These are phyloP conservation scores for Coemansia sp. DNA, from an alignment of 192 early-diverging fungal species.

Conservation along the genomic window DNA sequence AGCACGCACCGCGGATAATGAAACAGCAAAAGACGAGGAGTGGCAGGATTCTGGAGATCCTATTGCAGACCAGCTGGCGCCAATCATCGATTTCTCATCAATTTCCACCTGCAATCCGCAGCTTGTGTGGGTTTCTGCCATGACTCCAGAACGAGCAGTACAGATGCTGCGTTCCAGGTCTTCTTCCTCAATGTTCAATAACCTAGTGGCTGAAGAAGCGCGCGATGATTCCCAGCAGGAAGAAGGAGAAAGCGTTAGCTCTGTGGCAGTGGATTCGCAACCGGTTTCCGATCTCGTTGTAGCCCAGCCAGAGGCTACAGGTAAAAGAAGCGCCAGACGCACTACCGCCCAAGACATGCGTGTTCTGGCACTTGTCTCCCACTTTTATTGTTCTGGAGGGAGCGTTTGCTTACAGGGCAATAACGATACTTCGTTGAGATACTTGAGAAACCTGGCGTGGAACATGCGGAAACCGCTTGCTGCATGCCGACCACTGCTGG, in stretches of 20 bases:
- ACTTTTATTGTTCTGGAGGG: constrained; percentile 60
- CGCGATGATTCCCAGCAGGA: constrained; percentile 3
- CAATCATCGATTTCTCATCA: constrained; percentile 53
- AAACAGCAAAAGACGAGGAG: neutral
- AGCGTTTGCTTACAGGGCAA: neutral
- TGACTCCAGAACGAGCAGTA: constrained; percentile 28
- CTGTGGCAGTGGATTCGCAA: neutral
- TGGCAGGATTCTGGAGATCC: neutral
- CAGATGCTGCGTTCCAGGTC: constrained; percentile 16
- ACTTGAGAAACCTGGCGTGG: constrained; percentile 40
- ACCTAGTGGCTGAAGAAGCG: neutral
- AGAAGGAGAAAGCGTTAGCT: neutral
- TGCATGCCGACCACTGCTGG: constrained; percentile 57
- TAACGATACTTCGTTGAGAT: neutral
- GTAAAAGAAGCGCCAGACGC: constrained; percentile 49
- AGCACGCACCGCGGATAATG: neutral
- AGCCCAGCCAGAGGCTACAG: constrained; percentile 7
- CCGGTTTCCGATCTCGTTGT: neutral
- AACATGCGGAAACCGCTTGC: constrained; percentile 59
- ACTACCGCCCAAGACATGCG: constrained; percentile 66
- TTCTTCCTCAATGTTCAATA: neutral
- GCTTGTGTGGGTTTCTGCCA: constrained; percentile 34
- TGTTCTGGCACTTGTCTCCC: constrained; percentile 63
- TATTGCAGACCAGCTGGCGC: constrained; percentile 13
- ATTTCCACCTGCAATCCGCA: constrained; percentile 33